Base-by-base conservation (phyloP, 192 early-diverging fungal species). In the Backusella tuberculispora region DNA sequence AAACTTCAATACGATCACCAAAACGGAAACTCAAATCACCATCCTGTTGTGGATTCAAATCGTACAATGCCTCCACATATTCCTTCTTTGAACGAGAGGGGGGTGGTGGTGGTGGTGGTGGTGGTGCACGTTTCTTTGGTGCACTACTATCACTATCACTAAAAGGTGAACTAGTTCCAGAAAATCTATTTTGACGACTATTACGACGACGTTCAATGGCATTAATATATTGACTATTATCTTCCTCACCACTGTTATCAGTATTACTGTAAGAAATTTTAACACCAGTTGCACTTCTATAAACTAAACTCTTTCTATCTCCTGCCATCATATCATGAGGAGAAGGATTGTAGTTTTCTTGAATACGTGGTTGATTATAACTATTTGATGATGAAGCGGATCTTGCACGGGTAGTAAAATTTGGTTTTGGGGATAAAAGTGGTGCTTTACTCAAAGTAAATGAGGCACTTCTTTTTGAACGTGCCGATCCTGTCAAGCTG, bases 1-100 rank as follows among this genome's bases (percentile, higher is more conserved):
- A n/a, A 9, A 82, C 34, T 37, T 82, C 80, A 71, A 82, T 82
- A 6, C 69, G 70, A 34, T 82, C 81, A 71, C 75, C 81, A 38
- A 26, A 29, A 10, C 40, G 40, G 45, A 82, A 82, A 4, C 53
- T 46, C 19, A 82, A 50, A 60, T 82, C 81, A 13, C 78, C 81
- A 10, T 43, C 50, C 38, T 79, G 48, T 38, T 78, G 63, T 17
- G 76, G 80, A n/a, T 73, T 67, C 10, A 83, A 83, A 69, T 82
- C 81, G 50, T 82, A 82, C 29, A 82, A 19, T 26, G 81, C 81
- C 9, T 60, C 60, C 1, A 66, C 73, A 66, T 66, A 74, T 26
- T 72, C 47, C 15, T 43, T 43, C 21, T 67, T 67, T 5, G 4
- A 8, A 6, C 47, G 37, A 3, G 66, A 53, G 2, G 74, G 66